phyloP scores from a whole-genome alignment of 2,329 filamentous ascomycete species.

The Pseudocercospora fuligena region DNA sequence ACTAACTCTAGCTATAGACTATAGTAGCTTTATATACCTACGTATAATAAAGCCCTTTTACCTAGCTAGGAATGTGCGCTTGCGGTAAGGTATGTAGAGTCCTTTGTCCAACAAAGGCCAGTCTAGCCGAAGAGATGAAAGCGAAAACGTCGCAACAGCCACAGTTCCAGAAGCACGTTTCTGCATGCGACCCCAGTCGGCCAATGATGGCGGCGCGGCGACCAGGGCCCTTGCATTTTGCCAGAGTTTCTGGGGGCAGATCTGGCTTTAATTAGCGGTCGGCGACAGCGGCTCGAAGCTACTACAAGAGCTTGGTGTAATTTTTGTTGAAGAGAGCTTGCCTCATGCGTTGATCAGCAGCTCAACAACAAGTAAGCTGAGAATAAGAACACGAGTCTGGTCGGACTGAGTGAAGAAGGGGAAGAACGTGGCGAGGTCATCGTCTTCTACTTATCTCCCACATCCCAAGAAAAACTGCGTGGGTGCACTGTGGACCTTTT shows the following conservation, averaged over 20 bases:
- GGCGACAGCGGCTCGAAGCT: conserved; percentile 6
- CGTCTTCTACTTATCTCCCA: not conserved
- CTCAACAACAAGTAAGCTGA: conserved; percentile 4
- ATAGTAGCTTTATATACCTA: not conserved
- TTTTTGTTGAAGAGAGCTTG: not conserved
- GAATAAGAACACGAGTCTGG: not conserved
- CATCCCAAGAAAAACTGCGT: not conserved
- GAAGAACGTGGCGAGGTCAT: not conserved
- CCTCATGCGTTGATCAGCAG: not conserved
- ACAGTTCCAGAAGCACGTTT: conserved; percentile 7
- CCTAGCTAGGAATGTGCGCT: not conserved
- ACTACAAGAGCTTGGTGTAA: not conserved
- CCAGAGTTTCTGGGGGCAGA: not conserved
- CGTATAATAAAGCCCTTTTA: not conserved
- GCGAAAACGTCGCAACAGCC: not conserved
- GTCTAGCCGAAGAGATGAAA: not conserved
- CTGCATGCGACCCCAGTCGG: not conserved
- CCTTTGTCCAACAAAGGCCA: conserved; percentile 5
- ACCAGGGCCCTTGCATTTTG: not conserved
- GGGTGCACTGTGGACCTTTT: conserved; percentile 2
- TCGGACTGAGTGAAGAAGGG: not conserved
- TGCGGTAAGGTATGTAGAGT: conserved; percentile 8
- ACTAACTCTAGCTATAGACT: not conserved
- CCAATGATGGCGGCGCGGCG: not conserved
- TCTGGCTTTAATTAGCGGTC: not conserved